Conservation (phyloP, 257 asterid genomes). For the Craterostigma plantagineum region DNA sequence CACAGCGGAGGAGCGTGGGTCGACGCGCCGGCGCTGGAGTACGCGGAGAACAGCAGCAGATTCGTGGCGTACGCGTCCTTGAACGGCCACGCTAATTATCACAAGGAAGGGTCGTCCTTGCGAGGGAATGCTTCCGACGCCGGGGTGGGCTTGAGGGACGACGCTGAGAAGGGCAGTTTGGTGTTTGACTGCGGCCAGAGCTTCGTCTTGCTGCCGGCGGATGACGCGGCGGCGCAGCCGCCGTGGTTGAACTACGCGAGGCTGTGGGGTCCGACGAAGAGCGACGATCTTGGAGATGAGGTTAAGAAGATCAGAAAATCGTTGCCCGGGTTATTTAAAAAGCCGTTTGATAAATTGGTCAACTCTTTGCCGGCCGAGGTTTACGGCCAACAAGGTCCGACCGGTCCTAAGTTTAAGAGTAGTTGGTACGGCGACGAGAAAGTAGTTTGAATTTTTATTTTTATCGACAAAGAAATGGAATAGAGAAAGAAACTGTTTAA, state of each 20-base stretch:
- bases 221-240: conserved; percentile 22
- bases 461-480: neutral
- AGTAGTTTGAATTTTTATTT: too few species aligned
- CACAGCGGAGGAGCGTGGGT: conserved; percentile 65
- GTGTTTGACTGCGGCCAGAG: conserved; percentile 37
- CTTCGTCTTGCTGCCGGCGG: conserved; percentile 33
- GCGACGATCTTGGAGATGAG: conserved; percentile 26
- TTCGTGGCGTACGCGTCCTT: conserved; percentile 41
- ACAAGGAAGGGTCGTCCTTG: conserved; percentile 23
- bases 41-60: conserved; percentile 30
- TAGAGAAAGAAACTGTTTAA: too few species aligned
- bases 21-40: conserved; percentile 36
- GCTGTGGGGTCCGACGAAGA: conserved; percentile 62
- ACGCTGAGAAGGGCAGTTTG: conserved; percentile 32
- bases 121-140: conserved; percentile 21
- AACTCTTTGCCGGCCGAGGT: conserved; percentile 39
- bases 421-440: conserved; percentile 55
- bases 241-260: conserved; percentile 54
- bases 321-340: conserved; percentile 18
- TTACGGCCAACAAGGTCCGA: conserved; percentile 60
- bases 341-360: conserved; percentile 20
- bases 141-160: conserved; percentile 49
- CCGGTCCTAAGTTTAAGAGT: conserved; percentile 58
- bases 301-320: conserved; percentile 11
- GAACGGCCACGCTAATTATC: conserved; percentile 49